A percentile compares a stretch with the other conserved stretches of the same genome.
Evolutionary conservation across 129 eudicot species (phyloP).

Genomic region (Chrysanthemum makinoi): DNA sequence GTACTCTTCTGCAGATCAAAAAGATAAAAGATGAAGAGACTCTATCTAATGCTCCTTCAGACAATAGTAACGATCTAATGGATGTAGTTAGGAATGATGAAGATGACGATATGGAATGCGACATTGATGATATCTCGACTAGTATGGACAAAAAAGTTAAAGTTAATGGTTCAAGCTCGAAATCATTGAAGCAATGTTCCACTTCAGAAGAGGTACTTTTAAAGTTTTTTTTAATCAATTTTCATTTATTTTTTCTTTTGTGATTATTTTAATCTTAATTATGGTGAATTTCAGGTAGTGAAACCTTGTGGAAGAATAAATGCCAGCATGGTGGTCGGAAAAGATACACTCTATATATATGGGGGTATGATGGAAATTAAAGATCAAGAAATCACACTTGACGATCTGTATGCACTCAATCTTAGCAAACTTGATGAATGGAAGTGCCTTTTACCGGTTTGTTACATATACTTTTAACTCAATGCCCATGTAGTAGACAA

Average conservation of each 20-base stretch:
- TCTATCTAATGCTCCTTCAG: constrained; percentile 19
- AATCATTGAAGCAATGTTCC: constrained; percentile 32
- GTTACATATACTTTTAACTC: constrained; percentile 26
- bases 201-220: constrained; percentile 62
- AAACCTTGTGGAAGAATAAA: constrained; percentile 98
- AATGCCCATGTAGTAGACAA: constrained; percentile 7
- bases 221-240: background rate
- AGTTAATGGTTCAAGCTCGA: constrained; percentile 43
- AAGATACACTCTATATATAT: constrained; percentile 77
- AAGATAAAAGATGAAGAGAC: constrained; percentile 40
- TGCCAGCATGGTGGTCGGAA: constrained; percentile 86
- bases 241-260: background rate
- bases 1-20: constrained; percentile 54
- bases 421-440: constrained; percentile 98
- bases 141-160: constrained; percentile 46
- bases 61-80: constrained; percentile 12
- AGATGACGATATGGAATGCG: constrained; percentile 46
- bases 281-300: constrained; percentile 51
- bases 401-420: constrained; percentile 85
- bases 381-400: constrained; percentile 92
- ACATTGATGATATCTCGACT: constrained; percentile 51
- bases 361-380: constrained; percentile 98
- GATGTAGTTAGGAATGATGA: constrained; percentile 47
- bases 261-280: background rate
- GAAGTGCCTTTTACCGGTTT: constrained; percentile 88